Evolutionary conservation across 108 stramenopile species (phyloP), one percentile per base, ranked within the genome.

Genomic region (Fragilariopsis cylindrus): DNA sequence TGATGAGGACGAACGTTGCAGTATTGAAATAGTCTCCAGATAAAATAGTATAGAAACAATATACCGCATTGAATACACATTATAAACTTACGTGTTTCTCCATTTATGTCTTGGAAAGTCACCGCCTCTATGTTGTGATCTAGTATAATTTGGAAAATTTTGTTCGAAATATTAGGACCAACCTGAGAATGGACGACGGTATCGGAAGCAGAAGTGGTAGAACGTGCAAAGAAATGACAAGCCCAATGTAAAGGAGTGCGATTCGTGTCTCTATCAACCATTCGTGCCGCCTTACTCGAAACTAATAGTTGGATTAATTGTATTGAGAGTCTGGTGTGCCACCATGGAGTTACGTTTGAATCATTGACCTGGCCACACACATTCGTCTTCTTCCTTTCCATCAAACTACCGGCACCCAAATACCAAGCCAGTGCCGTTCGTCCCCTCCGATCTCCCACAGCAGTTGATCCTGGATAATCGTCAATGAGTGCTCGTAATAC

Each of bases 181-280:
- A 16, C 45, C 67, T 75, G 42, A 5, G 73, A 62, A 44, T 52
- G 44, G 15, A 41, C 48, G n/a, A 67, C 7, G n/a, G 64, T 60
- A 18, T 66, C 11, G 41, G 52, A 55, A 45, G 67, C 62, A 4
- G 45, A 45, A 4, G 70, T 75, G 8, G n/a, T 0, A 5, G 30
- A 54, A 3, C 44, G 50, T 5, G 76, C 79, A 71, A 81, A 76
- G 58, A 81, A 73, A 72, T 72, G 74, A 57, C 70, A 65, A 15
- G 81, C 84, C 85, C 84, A 88, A 56, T 88, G 87, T 53, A 88
- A 74, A 7, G 84, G 84, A 3, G 67, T 80, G 43, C 87, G 76
- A 41, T 72, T 75, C 54, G 57, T 72, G 40, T 60, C 65, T 40
- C 11, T 63, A 63, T 87, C 87, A 13, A 52, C 40, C 19, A 60